phyloP scores from a whole-genome alignment of 176 grass and related monocot genomes.

The Areca catechu region DNA sequence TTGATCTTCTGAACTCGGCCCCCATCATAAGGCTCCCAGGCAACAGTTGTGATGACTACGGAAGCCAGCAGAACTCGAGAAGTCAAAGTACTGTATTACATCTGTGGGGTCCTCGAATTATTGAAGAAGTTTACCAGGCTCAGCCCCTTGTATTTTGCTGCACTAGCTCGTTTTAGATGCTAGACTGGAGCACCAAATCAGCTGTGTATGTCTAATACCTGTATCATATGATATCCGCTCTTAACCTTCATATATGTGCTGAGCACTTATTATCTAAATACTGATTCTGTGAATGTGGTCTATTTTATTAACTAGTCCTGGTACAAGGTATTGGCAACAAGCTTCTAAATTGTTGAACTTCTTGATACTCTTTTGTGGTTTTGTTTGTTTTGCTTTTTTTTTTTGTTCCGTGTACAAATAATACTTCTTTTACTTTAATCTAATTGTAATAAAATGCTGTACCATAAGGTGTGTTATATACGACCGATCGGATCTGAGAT shows the following conservation, averaged over 20 bases:
- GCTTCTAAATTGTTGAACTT: constrained; percentile 8
- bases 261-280: constrained; percentile 20
- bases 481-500: too few species aligned
- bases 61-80: constrained; percentile 57
- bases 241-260: constrained; percentile 20
- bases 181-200: constrained; percentile 33
- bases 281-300: constrained; percentile 64
- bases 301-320: constrained; percentile 8
- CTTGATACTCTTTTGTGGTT: not conserved
- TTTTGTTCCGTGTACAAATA: too few species aligned
- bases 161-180: constrained; percentile 29
- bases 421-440: not conserved
- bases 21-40: constrained; percentile 31
- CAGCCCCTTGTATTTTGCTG: constrained; percentile 15
- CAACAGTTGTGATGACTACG: constrained; percentile 66
- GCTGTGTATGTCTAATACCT: constrained; percentile 54
- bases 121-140: constrained; percentile 21
- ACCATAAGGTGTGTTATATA: too few species aligned
- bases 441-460: too few species aligned
- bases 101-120: constrained; percentile 71
- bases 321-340: constrained; percentile 1
- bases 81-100: constrained; percentile 64
- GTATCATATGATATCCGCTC: constrained; percentile 47
- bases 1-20: constrained; percentile 54
- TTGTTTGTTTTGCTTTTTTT: too few species aligned